Conservation (phyloP, 164 flowering plant genomes). For the Magnolia sinica region DNA sequence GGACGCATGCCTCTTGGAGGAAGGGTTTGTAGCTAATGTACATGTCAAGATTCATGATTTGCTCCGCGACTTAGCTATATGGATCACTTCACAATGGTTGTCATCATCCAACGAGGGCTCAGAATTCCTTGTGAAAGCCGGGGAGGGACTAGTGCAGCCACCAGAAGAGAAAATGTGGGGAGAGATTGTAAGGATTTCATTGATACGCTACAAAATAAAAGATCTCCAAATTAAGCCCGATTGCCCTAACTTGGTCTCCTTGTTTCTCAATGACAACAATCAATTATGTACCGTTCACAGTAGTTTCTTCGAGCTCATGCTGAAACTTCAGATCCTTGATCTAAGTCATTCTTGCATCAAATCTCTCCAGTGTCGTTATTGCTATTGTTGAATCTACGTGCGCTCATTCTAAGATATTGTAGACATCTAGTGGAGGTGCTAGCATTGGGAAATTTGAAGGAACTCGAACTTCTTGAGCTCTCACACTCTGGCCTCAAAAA, state of each 20-base stretch:
- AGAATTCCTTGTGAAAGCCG: neutral
- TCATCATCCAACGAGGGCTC: neutral
- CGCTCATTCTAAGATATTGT: neutral
- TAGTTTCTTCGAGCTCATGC: neutral
- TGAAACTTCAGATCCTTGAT: neutral
- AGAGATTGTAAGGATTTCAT: neutral
- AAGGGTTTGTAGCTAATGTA: neutral
- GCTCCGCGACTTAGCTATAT: conserved; percentile 3
- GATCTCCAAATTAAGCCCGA: neutral
- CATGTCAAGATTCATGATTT: conserved; percentile 2
- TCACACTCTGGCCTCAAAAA: neutral
- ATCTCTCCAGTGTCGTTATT: neutral
- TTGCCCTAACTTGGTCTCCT: neutral
- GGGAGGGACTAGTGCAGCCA: neutral
- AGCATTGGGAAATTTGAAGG: neutral
- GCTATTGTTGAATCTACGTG: neutral
- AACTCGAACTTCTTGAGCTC: conserved; percentile 3
- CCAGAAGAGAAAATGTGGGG: neutral
- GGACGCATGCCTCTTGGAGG: neutral
- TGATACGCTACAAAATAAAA: neutral
- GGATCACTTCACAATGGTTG: neutral
- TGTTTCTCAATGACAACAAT: neutral
- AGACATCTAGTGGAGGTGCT: neutral
- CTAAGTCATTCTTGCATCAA: neutral
- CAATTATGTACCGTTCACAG: neutral